These are phyloP conservation scores for Kodamaea derodonti DNA, from an alignment of 1,139 yeast species.

Conservation along the genomic window DNA sequence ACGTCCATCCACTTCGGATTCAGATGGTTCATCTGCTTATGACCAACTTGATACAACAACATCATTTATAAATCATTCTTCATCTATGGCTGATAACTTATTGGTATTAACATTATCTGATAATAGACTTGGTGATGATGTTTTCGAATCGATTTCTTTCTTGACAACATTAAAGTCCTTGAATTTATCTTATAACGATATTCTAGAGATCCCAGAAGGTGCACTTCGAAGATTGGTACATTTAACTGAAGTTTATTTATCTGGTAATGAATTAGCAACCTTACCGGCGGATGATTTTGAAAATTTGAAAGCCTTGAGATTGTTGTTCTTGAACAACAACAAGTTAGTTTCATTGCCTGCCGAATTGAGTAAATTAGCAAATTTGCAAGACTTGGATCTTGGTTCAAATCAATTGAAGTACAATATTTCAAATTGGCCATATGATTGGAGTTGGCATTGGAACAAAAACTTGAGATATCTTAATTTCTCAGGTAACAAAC, in stretches of 20 bases:
- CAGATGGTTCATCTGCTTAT: background rate
- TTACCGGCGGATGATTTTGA: conserved; percentile 86
- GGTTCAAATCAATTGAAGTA: conserved; percentile 89
- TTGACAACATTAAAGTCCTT: conserved; percentile 58
- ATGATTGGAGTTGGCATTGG: conserved; percentile 97
- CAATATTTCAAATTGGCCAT: conserved; percentile 90
- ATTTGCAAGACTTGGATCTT: conserved; percentile 74
- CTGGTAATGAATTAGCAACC: conserved; percentile 78
- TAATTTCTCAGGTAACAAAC: conserved; percentile 87
- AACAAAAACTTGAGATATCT: conserved; percentile 73
- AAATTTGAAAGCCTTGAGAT: conserved; percentile 51
- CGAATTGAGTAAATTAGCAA: conserved; percentile 68
- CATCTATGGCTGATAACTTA: conserved; percentile 50
- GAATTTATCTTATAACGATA: conserved; percentile 79
- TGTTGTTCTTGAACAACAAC: conserved; percentile 75
- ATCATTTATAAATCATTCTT: conserved; percentile 10
- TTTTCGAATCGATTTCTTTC: conserved; percentile 64
- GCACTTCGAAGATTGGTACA: conserved; percentile 55
- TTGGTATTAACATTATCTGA: conserved; percentile 68
- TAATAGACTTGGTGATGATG: conserved; percentile 76
- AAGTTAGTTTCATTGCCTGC: conserved; percentile 86
- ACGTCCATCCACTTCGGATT: conserved; percentile 7
- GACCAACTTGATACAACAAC: conserved; percentile 1
- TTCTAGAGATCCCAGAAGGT: conserved; percentile 77
- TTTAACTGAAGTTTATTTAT: conserved; percentile 66